Percentiles rank a stretch among this genome's conserved stretches.
Conservation (phyloP, 2,329 filamentous ascomycete genomes). For the Ciborinia camelliae region DNA sequence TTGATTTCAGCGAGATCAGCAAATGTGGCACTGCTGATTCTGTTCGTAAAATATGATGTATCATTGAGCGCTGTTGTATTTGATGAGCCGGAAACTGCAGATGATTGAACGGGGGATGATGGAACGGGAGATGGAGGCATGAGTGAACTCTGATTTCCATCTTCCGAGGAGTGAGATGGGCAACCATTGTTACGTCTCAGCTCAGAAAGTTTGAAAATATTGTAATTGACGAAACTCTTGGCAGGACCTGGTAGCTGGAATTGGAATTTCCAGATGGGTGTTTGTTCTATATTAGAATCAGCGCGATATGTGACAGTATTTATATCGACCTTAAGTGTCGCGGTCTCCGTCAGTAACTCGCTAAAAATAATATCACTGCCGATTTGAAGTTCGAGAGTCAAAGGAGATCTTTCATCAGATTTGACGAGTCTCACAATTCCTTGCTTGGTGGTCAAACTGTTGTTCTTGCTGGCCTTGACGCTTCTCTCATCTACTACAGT, state of each 20-base stretch:
- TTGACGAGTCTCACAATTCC: constrained; percentile 9
- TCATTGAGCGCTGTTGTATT: not conserved
- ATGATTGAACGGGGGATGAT: not conserved
- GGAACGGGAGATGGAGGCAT: not conserved
- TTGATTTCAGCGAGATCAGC: constrained; percentile 17
- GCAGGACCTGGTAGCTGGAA: constrained; percentile 21
- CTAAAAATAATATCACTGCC: constrained; percentile 10
- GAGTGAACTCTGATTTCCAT: not conserved
- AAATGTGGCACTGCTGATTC: constrained; percentile 21
- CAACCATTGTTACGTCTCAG: not conserved
- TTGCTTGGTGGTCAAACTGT: not conserved
- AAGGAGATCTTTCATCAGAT: not conserved
- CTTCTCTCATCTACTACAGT: not conserved
- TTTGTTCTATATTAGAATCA: not conserved
- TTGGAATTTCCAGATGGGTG: constrained; percentile 20
- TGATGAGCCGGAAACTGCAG: not conserved
- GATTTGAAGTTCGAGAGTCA: constrained; percentile 7
- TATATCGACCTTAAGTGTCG: not conserved
- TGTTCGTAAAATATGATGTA: not conserved
- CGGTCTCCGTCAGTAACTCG: constrained; percentile 12
- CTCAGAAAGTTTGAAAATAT: constrained; percentile 4
- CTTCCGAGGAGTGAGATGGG: not conserved
- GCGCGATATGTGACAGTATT: constrained; percentile 20
- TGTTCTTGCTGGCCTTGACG: constrained; percentile 15
- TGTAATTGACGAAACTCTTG: not conserved